phyloP scores from a whole-genome alignment of 1,139 yeast genomes.

The Scheffersomyces quercinus region DNA sequence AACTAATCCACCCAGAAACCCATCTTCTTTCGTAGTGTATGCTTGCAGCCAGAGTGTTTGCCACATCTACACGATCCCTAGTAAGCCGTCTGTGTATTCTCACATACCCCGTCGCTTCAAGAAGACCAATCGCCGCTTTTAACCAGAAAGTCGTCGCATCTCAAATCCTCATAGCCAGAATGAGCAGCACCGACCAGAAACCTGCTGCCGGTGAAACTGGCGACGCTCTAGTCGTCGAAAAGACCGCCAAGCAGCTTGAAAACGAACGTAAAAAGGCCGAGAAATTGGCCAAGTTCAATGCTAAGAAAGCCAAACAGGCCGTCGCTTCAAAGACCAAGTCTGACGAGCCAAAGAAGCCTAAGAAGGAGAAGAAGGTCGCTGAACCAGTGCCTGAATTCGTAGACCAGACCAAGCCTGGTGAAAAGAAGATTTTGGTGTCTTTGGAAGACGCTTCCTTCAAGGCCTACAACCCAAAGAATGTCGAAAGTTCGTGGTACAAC shows the following conservation, averaged over 20 bases:
- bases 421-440: conserved; percentile 80
- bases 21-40: no score
- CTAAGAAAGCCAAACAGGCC: conserved; percentile 84
- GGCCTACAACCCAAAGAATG: conserved; percentile 89
- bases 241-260: conserved; percentile 78
- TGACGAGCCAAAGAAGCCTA: conserved; percentile 58
- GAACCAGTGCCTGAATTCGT: conserved; percentile 81
- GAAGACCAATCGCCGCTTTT: no score
- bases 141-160: no score
- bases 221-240: conserved; percentile 30
- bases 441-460: conserved; percentile 92
- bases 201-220: conserved; percentile 12
- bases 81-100: no score
- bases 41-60: no score
- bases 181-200: conserved; percentile 3
- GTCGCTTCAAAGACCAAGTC: conserved; percentile 37
- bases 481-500: conserved; percentile 95
- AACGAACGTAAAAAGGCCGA: conserved; percentile 97
- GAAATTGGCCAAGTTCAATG: conserved; percentile 90
- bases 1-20: no score
- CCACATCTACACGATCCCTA: no score
- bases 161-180: background rate
- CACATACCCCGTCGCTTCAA: no score
- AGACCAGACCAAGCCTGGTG: conserved; percentile 84
- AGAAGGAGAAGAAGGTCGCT: conserved; percentile 66